phyloP scores from a whole-genome alignment of 2,329 filamentous ascomycete genomes.

The Hyphodiscus sp. region DNA sequence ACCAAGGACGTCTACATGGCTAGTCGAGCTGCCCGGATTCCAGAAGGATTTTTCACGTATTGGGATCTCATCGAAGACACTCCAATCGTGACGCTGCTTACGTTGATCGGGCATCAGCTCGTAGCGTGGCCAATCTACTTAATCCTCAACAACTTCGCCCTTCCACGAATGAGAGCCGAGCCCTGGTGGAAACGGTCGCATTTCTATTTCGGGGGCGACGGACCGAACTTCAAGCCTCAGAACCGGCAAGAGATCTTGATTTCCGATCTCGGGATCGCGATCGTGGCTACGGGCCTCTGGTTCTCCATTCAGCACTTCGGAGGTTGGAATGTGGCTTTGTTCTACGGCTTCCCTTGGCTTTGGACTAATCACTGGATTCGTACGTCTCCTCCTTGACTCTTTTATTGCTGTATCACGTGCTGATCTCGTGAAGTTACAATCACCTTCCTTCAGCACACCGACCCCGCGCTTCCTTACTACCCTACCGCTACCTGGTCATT shows the following conservation, averaged over 20 bases:
- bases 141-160: constrained; percentile 42
- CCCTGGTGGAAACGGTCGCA: constrained; percentile 25
- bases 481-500: constrained; percentile 52
- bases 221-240: constrained; percentile 50
- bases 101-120: constrained; percentile 54
- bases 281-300: constrained; percentile 39
- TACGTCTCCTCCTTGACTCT: constrained; percentile 26
- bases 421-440: constrained; percentile 50
- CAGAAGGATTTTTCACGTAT: constrained; percentile 3
- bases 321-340: constrained; percentile 46
- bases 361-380: constrained; percentile 66
- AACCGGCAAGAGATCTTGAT: constrained; percentile 49
- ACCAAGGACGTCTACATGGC: constrained; percentile 30
- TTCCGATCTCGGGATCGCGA: constrained; percentile 49
- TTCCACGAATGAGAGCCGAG: constrained; percentile 16
- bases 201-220: constrained; percentile 53
- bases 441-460: constrained; percentile 68
- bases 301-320: constrained; percentile 40
- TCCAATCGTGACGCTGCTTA: constrained; percentile 47
- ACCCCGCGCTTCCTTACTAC: constrained; percentile 51
- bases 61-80: constrained; percentile 52
- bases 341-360: constrained; percentile 61
- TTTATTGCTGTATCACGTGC: constrained; percentile 13
- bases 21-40: constrained; percentile 5
- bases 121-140: constrained; percentile 59